Evolutionary conservation across 73 alveolate species (phyloP).

Genomic region (Durusdinium trenchii): DNA sequence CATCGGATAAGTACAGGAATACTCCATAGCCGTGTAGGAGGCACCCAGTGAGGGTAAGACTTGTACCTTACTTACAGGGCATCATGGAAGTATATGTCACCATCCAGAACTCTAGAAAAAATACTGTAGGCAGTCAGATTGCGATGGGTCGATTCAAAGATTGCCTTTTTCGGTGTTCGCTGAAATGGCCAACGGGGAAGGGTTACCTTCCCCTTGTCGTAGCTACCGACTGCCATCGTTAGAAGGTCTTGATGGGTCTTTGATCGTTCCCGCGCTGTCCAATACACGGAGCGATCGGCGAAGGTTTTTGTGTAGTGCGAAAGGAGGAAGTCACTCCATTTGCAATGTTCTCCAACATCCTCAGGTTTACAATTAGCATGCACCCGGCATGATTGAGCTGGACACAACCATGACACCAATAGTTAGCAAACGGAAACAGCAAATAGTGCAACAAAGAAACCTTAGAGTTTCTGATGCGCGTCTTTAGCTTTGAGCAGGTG

Average conservation of each 20-base stretch:
- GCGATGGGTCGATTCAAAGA: background rate
- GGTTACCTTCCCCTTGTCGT: conserved; percentile 15
- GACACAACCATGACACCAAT: background rate
- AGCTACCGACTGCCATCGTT: background rate
- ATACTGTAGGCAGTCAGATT: background rate
- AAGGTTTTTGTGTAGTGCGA: background rate
- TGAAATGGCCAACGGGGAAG: background rate
- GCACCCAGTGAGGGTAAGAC: background rate
- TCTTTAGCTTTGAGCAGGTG: background rate
- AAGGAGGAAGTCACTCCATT: background rate
- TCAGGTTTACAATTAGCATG: background rate
- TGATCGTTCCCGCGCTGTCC: conserved; percentile 1
- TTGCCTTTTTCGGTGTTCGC: background rate
- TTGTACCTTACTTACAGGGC: background rate
- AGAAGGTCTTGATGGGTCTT: background rate
- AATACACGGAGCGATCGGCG: background rate
- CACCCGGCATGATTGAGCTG: background rate
- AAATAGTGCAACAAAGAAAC: background rate
- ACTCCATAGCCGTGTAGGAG: background rate
- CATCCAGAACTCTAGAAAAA: background rate
- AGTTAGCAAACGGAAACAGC: background rate
- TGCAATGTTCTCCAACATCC: background rate
- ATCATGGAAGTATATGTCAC: background rate
- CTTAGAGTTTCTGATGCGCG: background rate
- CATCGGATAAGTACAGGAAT: background rate